Base-by-base conservation (phyloP, 1,139 yeast species). In the Geotrichum fermentans region DNA sequence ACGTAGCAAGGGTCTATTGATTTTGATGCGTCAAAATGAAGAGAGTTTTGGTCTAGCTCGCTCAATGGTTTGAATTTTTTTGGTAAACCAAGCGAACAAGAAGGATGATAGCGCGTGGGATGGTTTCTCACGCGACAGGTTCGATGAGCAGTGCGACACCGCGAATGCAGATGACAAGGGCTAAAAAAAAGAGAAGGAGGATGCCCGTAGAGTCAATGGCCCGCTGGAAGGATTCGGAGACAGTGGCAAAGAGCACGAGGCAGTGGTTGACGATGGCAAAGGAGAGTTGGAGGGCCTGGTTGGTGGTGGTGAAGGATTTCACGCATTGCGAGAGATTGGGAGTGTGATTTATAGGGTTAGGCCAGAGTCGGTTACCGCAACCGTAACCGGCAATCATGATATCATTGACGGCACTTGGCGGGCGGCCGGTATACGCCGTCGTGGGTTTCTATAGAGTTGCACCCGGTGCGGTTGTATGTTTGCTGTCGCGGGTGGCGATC, bases 271-370 rank as follows among this genome's bases (percentile, higher is more conserved):
- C 8, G 39, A 16, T 16, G 36, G 14, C 37, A 18, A 17, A 13
- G n/a, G 28, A 21, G 24, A 17, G 35, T 18, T 5, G 16, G 34
- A 20, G 29, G 37, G 30, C 4, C n/a, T 14, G 30, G 45, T 6
- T 41, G 40, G 22, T 41, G 18, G 22, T 41, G 40, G 22, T 41
- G 39, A 29, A 29, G 44, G n/a, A n/a, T n/a, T n/a, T n/a, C n/a
- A n/a, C n/a, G n/a, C n/a, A n/a, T n/a, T n/a, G 8, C 30, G 11
- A 28, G 13, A 8, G 13, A 8, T 28, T 28, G 8, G 13, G 30
- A 28, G 21, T n/a, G 18, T 18, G 21, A 14, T 6, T 17, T n/a
- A 7, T 33, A 28, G 13, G 13, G 8, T 16, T 8, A 33, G 8
- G 37, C 13, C 37, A 33, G 10, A 33, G 37, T n/a, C 13, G 30